A percentile compares a stretch with the other conserved stretches of the same genome.
Conservation (phyloP, 1,139 yeast species). For the Pichiaceae sp. region DNA sequence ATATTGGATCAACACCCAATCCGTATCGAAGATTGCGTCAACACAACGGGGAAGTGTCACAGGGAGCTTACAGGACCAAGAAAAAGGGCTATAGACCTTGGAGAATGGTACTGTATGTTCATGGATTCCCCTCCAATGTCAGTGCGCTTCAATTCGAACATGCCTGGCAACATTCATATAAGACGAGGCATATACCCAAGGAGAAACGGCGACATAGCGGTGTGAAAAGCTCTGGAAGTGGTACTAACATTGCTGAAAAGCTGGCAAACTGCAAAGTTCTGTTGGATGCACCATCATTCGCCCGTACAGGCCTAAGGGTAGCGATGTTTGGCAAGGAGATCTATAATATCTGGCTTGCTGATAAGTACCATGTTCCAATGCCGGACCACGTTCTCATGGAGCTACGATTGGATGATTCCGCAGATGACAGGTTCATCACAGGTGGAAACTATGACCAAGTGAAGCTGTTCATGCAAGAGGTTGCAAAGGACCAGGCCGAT, state of each 20-base stretch:
- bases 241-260: slow-evolving; percentile 37
- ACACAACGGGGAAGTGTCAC: slow-evolving; percentile 64
- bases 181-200: slow-evolving; percentile 45
- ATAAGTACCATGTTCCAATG: slow-evolving; percentile 13
- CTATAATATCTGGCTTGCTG: slow-evolving; percentile 16
- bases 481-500: slow-evolving; percentile 6
- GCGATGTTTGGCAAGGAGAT: slow-evolving; percentile 17
- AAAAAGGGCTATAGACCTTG: slow-evolving; percentile 56
- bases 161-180: slow-evolving; percentile 70
- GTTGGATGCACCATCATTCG: slow-evolving; percentile 33
- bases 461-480: slow-evolving; percentile 11
- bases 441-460: slow-evolving; percentile 25
- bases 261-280: slow-evolving; percentile 45
- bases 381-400: slow-evolving; percentile 15
- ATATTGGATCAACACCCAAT: slow-evolving; percentile 74
- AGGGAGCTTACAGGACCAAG: slow-evolving; percentile 66
- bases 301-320: slow-evolving; percentile 26
- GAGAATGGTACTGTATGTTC: slow-evolving; percentile 54
- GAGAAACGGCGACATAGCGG: slow-evolving; percentile 26
- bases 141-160: slow-evolving; percentile 68
- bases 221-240: slow-evolving; percentile 19
- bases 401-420: slow-evolving; percentile 3
- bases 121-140: slow-evolving; percentile 67
- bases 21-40: slow-evolving; percentile 63
- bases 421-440: slow-evolving; percentile 5